phyloP scores from a whole-genome alignment of 2,329 filamentous ascomycete genomes.

The Anthostomella pinea region DNA sequence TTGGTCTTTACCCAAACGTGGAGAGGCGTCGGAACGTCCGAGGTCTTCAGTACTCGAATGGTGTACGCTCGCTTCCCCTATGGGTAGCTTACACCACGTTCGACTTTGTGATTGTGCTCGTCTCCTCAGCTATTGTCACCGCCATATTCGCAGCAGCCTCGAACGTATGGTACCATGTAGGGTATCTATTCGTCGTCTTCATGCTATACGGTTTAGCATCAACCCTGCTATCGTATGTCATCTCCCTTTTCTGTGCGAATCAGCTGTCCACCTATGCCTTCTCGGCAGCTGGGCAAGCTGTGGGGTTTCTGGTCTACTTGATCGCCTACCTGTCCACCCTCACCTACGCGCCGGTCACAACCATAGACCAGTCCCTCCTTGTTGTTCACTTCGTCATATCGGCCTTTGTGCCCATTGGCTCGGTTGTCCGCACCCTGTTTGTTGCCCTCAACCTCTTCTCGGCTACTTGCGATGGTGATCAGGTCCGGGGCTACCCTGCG shows the following conservation, averaged over 20 bases:
- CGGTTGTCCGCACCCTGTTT: slow-evolving; percentile 70
- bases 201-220: slow-evolving; percentile 78
- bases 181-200: slow-evolving; percentile 79
- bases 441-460: slow-evolving; percentile 81
- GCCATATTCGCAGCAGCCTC: slow-evolving; percentile 67
- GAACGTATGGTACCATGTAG: slow-evolving; percentile 71
- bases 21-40: slow-evolving; percentile 78
- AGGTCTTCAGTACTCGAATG: slow-evolving; percentile 87
- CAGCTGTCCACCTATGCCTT: slow-evolving; percentile 85
- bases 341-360: slow-evolving; percentile 69
- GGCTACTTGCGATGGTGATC: slow-evolving; percentile 64
- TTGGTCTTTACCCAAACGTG: slow-evolving; percentile 82
- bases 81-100: slow-evolving; percentile 83
- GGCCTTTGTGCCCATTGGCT: slow-evolving; percentile 72
- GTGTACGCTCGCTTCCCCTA: slow-evolving; percentile 74
- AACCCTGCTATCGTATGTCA: slow-evolving; percentile 72
- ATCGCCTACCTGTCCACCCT: slow-evolving; percentile 69
- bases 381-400: slow-evolving; percentile 75
- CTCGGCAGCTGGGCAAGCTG: slow-evolving; percentile 71
- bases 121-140: slow-evolving; percentile 62
- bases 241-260: slow-evolving; percentile 75
- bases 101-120: slow-evolving; percentile 72
- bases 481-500: slow-evolving; percentile 66
- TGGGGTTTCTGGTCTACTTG: slow-evolving; percentile 69
- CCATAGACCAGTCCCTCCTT: slow-evolving; percentile 64